phyloP scores from a whole-genome alignment of 2,329 filamentous ascomycete species.

The Chaetoscypha palmicola region DNA sequence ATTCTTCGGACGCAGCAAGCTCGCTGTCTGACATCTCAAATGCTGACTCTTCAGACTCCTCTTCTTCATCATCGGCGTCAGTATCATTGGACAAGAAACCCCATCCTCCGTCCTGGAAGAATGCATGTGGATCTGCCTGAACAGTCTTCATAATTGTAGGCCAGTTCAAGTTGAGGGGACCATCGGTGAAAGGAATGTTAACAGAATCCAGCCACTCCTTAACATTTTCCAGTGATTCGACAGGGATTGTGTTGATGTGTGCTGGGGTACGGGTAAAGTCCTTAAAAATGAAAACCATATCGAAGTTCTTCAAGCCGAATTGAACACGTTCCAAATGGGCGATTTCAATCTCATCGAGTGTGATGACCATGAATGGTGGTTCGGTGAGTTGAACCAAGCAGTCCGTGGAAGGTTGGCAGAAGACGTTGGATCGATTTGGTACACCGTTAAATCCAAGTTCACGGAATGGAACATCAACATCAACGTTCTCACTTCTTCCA shows the following conservation, averaged over 20 bases:
- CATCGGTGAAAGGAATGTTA: conserved; percentile 90
- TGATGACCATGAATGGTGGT: conserved; percentile 92
- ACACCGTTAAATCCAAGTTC: conserved; percentile 97
- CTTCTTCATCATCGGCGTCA: conserved; percentile 71
- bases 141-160: conserved; percentile 99
- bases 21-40: conserved; percentile 90
- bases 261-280: conserved; percentile 86
- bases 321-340: conserved; percentile 93
- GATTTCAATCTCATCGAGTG: conserved; percentile 90
- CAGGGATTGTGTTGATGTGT: conserved; percentile 96
- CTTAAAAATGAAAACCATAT: conserved; percentile 97
- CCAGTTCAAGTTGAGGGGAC: conserved; percentile 97
- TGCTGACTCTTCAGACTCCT: conserved; percentile 82
- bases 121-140: conserved; percentile 83
- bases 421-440: conserved; percentile 89
- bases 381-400: conserved; percentile 96
- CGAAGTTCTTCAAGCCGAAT: conserved; percentile 98
- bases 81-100: conserved; percentile 82
- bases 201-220: conserved; percentile 97
- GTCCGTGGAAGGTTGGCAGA: conserved; percentile 93
- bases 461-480: conserved; percentile 93
- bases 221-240: conserved; percentile 88
- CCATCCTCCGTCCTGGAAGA: conserved; percentile 95
- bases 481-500: conserved; percentile 80
- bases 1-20: conserved; percentile 63